These are phyloP conservation scores for Paraphoma sp. DNA, from an alignment of 2,329 filamentous ascomycete genomes.

Conservation along the genomic window DNA sequence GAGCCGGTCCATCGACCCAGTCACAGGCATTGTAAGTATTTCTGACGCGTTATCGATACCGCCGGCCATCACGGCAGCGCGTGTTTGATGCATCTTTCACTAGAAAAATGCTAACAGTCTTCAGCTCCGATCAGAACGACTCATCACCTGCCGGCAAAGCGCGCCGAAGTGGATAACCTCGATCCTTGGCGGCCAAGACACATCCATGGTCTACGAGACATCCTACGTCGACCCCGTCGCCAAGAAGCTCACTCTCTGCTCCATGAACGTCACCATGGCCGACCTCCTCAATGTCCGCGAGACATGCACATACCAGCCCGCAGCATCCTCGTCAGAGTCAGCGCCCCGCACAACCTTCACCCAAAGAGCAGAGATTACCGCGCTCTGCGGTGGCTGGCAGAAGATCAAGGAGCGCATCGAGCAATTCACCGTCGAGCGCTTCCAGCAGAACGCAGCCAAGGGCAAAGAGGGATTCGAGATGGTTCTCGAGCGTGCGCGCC, in stretches of 20 bases:
- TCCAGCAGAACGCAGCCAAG: slow-evolving; percentile 88
- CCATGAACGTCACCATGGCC: slow-evolving; percentile 90
- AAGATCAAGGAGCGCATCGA: slow-evolving; percentile 96
- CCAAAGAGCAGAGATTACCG: slow-evolving; percentile 91
- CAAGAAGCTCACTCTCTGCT: slow-evolving; percentile 95
- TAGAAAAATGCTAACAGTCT: slow-evolving; percentile 12
- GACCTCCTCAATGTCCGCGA: slow-evolving; percentile 92
- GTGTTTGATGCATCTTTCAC: too few species aligned
- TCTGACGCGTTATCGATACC: slow-evolving; percentile 14
- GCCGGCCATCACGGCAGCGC: neutral
- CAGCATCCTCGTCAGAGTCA: slow-evolving; percentile 49
- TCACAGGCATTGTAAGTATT: slow-evolving; percentile 69
- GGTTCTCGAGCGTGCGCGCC: slow-evolving; percentile 89
- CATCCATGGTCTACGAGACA: slow-evolving; percentile 90
- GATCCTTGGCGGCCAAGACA: slow-evolving; percentile 79
- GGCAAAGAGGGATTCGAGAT: slow-evolving; percentile 95
- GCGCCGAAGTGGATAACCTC: slow-evolving; percentile 82
- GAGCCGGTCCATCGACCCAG: slow-evolving; percentile 70
- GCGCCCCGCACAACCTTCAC: slow-evolving; percentile 75
- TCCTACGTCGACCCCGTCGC: slow-evolving; percentile 86
- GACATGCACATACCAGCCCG: slow-evolving; percentile 84
- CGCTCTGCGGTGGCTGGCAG: slow-evolving; percentile 95
- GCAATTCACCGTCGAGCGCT: slow-evolving; percentile 85
- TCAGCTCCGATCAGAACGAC: slow-evolving; percentile 73
- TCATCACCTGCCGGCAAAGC: slow-evolving; percentile 68